phyloP scores from a whole-genome alignment of 2,329 filamentous ascomycete species.

The Pseudogymnoascus destructans region DNA sequence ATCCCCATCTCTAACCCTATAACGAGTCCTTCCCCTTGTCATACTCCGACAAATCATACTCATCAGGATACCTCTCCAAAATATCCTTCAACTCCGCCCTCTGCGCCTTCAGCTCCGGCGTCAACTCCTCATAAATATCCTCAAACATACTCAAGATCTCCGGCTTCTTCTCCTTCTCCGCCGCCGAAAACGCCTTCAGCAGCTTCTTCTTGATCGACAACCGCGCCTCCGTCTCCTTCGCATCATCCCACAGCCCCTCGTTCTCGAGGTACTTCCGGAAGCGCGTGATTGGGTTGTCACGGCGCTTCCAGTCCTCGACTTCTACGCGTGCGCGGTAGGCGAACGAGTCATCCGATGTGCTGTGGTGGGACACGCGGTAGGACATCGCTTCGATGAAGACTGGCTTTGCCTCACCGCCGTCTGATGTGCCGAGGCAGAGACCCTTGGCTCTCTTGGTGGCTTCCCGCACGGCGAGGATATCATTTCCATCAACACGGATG shows the following conservation, averaged over 20 bases:
- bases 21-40: constrained; percentile 48
- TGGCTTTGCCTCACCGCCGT: constrained; percentile 32
- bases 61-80: constrained; percentile 73
- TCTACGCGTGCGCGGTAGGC: constrained; percentile 88
- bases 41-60: constrained; percentile 72
- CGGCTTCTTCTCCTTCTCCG: constrained; percentile 70
- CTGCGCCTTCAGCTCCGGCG: constrained; percentile 64
- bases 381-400: constrained; percentile 92
- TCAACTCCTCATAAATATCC: constrained; percentile 81
- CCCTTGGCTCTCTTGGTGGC: constrained; percentile 64
- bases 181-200: constrained; percentile 70
- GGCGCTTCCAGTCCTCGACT: constrained; percentile 84
- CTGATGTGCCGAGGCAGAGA: constrained; percentile 46
- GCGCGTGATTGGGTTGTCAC: constrained; percentile 78
- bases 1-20: background rate
- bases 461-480: constrained; percentile 78
- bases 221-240: constrained; percentile 61
- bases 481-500: constrained; percentile 85
- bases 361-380: constrained; percentile 96
- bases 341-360: constrained; percentile 92
- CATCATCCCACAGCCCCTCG: constrained; percentile 71
- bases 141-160: constrained; percentile 62
- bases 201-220: constrained; percentile 58
- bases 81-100: constrained; percentile 64
- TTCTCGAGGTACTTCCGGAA: constrained; percentile 84